A percentile compares a stretch with the other conserved stretches of the same genome.
phyloP scores from a whole-genome alignment of 495 filamentous ascomycete species.

The Bryoglossum gracile region DNA sequence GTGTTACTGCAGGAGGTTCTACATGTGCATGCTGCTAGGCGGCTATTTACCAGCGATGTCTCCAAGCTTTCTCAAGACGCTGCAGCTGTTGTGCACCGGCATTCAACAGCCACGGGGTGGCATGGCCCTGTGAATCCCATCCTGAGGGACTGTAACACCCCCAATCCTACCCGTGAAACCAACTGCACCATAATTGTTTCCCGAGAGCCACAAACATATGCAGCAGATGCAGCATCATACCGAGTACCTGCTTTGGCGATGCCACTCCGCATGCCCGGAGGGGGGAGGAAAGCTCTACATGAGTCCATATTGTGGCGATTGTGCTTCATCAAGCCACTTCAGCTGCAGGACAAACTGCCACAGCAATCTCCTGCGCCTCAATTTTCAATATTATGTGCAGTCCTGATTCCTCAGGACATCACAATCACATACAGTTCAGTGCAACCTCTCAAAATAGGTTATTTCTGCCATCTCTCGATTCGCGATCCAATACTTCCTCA shows the following conservation, averaged over 20 bases:
- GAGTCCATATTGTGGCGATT: too few relatives aligned
- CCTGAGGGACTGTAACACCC: neutral
- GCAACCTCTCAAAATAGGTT: neutral
- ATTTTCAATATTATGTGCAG: neutral
- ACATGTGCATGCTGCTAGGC: too few relatives aligned
- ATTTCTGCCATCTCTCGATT: neutral
- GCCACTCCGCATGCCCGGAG: neutral
- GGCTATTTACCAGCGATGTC: neutral
- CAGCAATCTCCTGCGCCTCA: neutral
- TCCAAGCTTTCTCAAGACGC: neutral
- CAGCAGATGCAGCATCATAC: neutral
- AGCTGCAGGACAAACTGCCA: neutral
- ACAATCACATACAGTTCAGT: too few relatives aligned
- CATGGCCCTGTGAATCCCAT: neutral
- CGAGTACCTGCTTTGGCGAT: neutral
- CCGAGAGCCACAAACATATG: too few relatives aligned
- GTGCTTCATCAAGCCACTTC: too few relatives aligned
- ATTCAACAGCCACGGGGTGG: too few relatives aligned
- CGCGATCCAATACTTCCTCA: too few relatives aligned
- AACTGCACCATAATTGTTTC: too few relatives aligned
- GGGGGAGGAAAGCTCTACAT: neutral
- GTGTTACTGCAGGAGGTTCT: too few relatives aligned
- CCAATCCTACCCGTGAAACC: too few relatives aligned
- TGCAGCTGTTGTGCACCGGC: neutral
- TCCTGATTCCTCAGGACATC: too few relatives aligned